These are phyloP conservation scores for Butyriboletus regius DNA, from an alignment of 1,284 basidiomycete species.

Conservation along the genomic window DNA sequence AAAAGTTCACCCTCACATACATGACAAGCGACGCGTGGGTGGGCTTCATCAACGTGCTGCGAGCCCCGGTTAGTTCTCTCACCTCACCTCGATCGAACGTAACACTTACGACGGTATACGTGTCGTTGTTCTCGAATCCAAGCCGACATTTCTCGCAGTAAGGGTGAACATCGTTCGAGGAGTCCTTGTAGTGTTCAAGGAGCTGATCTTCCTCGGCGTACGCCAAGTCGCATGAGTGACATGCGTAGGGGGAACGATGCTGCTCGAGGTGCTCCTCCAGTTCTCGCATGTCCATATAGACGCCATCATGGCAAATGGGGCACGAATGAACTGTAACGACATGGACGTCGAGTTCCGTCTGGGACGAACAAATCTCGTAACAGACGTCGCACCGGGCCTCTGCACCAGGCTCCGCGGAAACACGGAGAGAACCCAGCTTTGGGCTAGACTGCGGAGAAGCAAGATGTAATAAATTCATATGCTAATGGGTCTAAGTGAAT, in stretches of 20 bases:
- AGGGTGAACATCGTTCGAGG: conserved; percentile 24
- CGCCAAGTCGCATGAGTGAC: conserved; percentile 20
- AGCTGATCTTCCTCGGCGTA: conserved; percentile 26
- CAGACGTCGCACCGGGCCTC: conserved; percentile 21
- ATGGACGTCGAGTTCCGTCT: conserved; percentile 28
- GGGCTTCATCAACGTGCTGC: conserved; percentile 23
- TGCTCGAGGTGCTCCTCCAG: conserved; percentile 29
- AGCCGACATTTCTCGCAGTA: conserved; percentile 23
- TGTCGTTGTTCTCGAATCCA: conserved; percentile 19
- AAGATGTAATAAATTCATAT: conserved; percentile 13
- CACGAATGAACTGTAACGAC: conserved; percentile 31
- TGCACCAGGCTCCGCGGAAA: conserved; percentile 7
- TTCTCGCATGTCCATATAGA: conserved; percentile 21
- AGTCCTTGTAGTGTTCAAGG: conserved; percentile 24
- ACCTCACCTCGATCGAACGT: neutral
- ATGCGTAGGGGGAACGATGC: conserved; percentile 26
- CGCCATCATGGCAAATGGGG: conserved; percentile 30
- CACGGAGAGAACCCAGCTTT: conserved; percentile 8
- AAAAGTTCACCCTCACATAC: conserved; percentile 22
- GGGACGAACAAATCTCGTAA: conserved; percentile 20
- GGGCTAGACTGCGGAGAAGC: conserved; percentile 13
- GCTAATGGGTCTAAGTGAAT: conserved; percentile 18
- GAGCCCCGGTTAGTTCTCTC: conserved; percentile 1
- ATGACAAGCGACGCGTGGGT: conserved; percentile 27
- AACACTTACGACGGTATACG: conserved; percentile 19